Conservation (phyloP, 2,329 filamentous ascomycete genomes). For the Emydomyces testavorans region DNA sequence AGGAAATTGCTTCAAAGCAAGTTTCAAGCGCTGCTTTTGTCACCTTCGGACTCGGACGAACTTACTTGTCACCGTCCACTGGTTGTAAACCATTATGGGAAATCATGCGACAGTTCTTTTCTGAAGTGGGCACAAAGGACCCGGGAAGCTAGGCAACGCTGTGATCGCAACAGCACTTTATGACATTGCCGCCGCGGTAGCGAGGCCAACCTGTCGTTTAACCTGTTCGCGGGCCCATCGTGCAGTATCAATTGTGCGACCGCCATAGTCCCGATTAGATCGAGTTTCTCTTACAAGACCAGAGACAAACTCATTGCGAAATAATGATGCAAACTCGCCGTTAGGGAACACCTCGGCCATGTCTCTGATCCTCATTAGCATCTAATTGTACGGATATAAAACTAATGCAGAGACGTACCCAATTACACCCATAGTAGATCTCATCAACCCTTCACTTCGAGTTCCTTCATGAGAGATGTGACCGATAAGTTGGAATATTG, state of each 20-base stretch:
- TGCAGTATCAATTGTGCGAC: constrained; percentile 83
- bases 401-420: constrained; percentile 55
- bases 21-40: background rate
- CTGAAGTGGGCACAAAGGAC: background rate
- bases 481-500: constrained; percentile 78
- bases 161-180: constrained; percentile 19
- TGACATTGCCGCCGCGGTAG: constrained; percentile 30
- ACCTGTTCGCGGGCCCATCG: constrained; percentile 96
- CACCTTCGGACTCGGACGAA: constrained; percentile 2
- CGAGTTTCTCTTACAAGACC: constrained; percentile 85
- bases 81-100: background rate
- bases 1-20: background rate
- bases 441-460: constrained; percentile 81
- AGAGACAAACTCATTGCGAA: constrained; percentile 85
- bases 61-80: constrained; percentile 2
- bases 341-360: constrained; percentile 87
- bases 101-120: constrained; percentile 3
- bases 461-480: constrained; percentile 70
- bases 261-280: constrained; percentile 71
- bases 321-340: constrained; percentile 71
- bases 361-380: constrained; percentile 48
- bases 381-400: background rate
- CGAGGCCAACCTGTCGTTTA: constrained; percentile 59
- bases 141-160: background rate
- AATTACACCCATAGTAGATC: constrained; percentile 94